A percentile compares a stretch with the other conserved stretches of the same genome.
These are phyloP conservation scores for Cryphonectria naterciae DNA, from an alignment of 2,329 filamentous ascomycete genomes.

Conservation along the genomic window DNA sequence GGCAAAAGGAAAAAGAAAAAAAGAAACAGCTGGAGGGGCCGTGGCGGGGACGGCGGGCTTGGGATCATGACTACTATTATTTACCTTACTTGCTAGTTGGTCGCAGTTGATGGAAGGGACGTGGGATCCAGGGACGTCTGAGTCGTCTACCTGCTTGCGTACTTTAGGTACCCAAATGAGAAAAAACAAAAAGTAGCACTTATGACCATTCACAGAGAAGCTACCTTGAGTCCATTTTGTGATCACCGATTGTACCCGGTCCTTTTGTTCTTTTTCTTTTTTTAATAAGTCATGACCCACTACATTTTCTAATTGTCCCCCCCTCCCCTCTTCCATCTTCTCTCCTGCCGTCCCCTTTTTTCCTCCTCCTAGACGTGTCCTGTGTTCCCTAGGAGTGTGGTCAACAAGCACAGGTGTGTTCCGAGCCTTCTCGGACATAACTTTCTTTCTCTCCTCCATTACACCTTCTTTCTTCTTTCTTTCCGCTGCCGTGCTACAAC, in stretches of 20 bases:
- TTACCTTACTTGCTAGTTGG: not conserved
- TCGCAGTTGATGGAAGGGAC: not conserved
- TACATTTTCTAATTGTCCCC: not conserved
- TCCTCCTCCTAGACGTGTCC: not conserved
- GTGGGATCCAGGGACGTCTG: not conserved
- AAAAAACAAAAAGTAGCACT: not conserved
- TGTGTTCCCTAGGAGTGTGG: not conserved
- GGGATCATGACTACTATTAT: not conserved
- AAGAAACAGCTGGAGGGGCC: not conserved
- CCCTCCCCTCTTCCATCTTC: not conserved
- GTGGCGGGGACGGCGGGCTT: not conserved
- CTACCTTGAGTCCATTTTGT: not conserved
- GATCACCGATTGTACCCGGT: not conserved
- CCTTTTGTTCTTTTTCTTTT: no score
- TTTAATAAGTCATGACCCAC: not conserved
- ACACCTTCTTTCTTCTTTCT: not conserved
- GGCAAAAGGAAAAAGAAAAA: not conserved
- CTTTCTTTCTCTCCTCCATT: not conserved
- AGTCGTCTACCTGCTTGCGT: not conserved
- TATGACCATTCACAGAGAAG: not conserved
- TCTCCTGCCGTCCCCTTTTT: not conserved
- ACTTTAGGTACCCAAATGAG: not conserved
- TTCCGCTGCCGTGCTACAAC: not conserved
- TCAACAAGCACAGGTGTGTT: not conserved
- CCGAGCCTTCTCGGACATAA: not conserved